Conservation (phyloP, 805 yeast species). For the Dipodascopsis tothii region DNA sequence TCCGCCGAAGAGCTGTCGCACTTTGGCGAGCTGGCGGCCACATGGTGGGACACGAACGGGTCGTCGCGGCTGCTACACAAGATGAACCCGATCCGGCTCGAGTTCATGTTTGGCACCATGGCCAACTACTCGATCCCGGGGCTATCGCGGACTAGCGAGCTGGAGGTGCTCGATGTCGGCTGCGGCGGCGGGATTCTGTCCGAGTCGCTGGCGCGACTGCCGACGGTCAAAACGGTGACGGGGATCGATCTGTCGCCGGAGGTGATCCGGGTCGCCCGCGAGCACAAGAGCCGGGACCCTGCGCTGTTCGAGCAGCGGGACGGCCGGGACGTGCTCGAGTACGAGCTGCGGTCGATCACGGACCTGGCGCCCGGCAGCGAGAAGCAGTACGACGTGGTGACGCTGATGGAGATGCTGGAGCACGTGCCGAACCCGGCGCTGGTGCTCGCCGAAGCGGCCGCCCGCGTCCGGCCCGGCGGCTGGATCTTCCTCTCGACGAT, state of each 20-base stretch:
- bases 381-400: slow-evolving; percentile 59
- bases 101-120: slow-evolving; percentile 66
- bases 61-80: slow-evolving; percentile 89
- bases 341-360: slow-evolving; percentile 33
- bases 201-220: slow-evolving; percentile 75
- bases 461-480: slow-evolving; percentile 70
- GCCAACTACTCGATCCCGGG: slow-evolving; percentile 40
- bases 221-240: slow-evolving; percentile 50
- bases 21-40: slow-evolving; percentile 75
- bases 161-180: slow-evolving; percentile 77
- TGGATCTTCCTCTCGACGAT: slow-evolving; percentile 83
- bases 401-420: slow-evolving; percentile 91
- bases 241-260: slow-evolving; percentile 85
- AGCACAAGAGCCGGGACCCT: slow-evolving; percentile 65
- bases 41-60: slow-evolving; percentile 98
- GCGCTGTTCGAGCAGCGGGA: slow-evolving; percentile 31
- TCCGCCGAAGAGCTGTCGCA: slow-evolving; percentile 60
- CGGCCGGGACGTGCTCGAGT: slow-evolving; percentile 42
- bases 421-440: slow-evolving; percentile 82
- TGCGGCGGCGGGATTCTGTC: slow-evolving; percentile 97
- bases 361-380: slow-evolving; percentile 49
- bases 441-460: slow-evolving; percentile 61
- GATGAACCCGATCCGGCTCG: slow-evolving; percentile 87
- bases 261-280: slow-evolving; percentile 69
- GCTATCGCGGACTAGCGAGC: slow-evolving; percentile 67